Percentiles rank a stretch among this genome's conserved stretches.
phyloP scores from a whole-genome alignment of 2,329 filamentous ascomycete genomes.

The Chaetomium olivaceum region DNA sequence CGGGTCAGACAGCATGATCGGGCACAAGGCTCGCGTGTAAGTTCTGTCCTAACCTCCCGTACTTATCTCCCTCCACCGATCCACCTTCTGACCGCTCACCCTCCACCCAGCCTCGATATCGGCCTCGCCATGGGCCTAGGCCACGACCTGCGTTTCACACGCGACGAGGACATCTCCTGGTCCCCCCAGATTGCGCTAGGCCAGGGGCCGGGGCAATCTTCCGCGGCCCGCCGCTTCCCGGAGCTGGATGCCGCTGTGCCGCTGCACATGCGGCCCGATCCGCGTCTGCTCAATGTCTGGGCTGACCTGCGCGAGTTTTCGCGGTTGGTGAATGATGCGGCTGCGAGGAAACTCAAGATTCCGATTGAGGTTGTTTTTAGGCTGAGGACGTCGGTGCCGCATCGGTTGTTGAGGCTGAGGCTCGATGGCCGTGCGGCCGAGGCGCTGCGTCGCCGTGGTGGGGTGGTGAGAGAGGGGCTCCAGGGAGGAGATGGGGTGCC shows the following conservation, averaged over 20 bases:
- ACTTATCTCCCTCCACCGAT: too few species aligned
- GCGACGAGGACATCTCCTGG: slow-evolving; percentile 11
- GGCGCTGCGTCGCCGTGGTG: background rate
- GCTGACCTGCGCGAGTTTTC: slow-evolving; percentile 25
- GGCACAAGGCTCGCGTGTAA: slow-evolving; percentile 14
- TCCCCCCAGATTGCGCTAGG: slow-evolving; percentile 14
- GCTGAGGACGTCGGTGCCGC: slow-evolving; percentile 7
- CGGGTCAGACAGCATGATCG: background rate
- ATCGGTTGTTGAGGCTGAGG: slow-evolving; percentile 2
- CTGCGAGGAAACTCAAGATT: background rate
- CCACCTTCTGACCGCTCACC: background rate
- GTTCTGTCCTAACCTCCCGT: background rate
- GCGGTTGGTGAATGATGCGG: slow-evolving; percentile 1
- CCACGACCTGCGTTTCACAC: slow-evolving; percentile 6
- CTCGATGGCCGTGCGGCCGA: background rate
- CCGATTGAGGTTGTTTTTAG: background rate
- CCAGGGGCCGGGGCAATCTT: background rate
- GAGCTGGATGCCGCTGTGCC: background rate
- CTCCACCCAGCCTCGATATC: slow-evolving; percentile 19
- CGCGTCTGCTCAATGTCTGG: slow-evolving; percentile 22
- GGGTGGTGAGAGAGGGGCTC: background rate
- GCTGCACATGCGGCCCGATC: background rate
- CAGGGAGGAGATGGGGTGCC: background rate
- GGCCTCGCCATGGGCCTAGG: slow-evolving; percentile 20
- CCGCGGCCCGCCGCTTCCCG: background rate